Evolutionary conservation across 2,329 filamentous ascomycete genomes (phyloP), one percentile per base, ranked within the genome.

Genomic region (Colletotrichum kahawae): DNA sequence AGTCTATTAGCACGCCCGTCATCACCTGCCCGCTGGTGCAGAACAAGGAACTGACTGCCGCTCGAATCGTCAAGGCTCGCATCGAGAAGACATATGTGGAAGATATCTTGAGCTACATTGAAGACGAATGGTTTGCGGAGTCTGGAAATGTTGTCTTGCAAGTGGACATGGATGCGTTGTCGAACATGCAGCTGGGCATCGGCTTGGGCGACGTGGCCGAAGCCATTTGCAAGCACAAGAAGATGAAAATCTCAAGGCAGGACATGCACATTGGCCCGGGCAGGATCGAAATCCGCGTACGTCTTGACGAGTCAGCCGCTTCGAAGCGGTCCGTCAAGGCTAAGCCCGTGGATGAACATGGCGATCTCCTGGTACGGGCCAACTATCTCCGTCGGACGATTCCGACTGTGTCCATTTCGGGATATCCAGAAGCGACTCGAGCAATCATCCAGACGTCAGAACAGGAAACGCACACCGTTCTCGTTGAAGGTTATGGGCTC

Each of bases 401-500:
- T 4, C 95, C 96, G 0, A 87, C 90, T 7, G 93, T 98, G n/a
- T 91, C 95, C 62, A 95, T 99, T 71, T 95, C 95, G 36, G 97
- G 97, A 18, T 98, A 98, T 82, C 91, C 95, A 0, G 94, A 96
- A 76, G 95, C 96, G 5, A 89, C 92, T 12, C 93, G 97, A 78
- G 96, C 95, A 63, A 95, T 98, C 79, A 97, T 98, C 82, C 93
- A 97, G 80, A 95, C 95, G 3, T 92, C 93, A 64, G 93, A 95
- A 69, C 87, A 90, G 4, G 90, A 88, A 34, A 93, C 93, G 48
- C 90, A 93, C 79, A 92, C 90, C 18, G 95, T 96, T 60, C 89
- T 98, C 1, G 97, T 99, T 5, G 97, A 98, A 89, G 97, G 97
- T 3, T 98, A 99, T 84, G 97, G 97, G 1, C 88, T 99, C 65